Evolutionary conservation across 768 basidiomycete species (phyloP).

Genomic region (Hygrophorus russula): DNA sequence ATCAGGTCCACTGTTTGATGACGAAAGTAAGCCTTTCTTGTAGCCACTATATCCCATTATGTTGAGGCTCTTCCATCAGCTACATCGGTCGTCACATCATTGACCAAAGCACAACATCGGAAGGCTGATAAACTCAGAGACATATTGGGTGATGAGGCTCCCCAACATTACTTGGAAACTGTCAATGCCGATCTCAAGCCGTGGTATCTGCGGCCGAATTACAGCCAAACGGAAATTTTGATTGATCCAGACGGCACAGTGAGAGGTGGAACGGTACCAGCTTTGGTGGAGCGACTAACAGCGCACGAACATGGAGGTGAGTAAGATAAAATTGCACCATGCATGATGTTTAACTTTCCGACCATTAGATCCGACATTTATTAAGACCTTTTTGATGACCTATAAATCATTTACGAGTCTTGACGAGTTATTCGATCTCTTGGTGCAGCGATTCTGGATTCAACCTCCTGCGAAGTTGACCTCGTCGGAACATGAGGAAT

Average conservation of each 20-base stretch:
- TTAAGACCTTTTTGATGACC: slow-evolving; percentile 88
- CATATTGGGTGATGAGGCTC: slow-evolving; percentile 46
- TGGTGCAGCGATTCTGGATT: slow-evolving; percentile 73
- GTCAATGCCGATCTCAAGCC: slow-evolving; percentile 41
- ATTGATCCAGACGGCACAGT: slow-evolving; percentile 80
- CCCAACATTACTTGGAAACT: slow-evolving; percentile 27
- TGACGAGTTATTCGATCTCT: slow-evolving; percentile 71
- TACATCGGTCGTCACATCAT: slow-evolving; percentile 18
- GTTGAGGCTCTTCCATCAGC: slow-evolving; percentile 5
- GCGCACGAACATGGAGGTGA: slow-evolving; percentile 81
- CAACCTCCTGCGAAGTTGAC: slow-evolving; percentile 59
- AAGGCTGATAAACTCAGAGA: slow-evolving; percentile 45
- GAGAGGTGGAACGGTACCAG: slow-evolving; percentile 76
- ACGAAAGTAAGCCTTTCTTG: slow-evolving; percentile 24
- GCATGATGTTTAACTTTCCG: slow-evolving; percentile 1
- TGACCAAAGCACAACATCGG: slow-evolving; percentile 18
- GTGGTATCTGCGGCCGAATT: slow-evolving; percentile 81
- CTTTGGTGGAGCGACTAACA: slow-evolving; percentile 83
- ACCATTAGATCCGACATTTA: slow-evolving; percentile 60
- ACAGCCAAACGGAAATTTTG: slow-evolving; percentile 67
- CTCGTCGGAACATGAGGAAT: slow-evolving; percentile 55
- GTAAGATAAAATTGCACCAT: slow-evolving; percentile 5
- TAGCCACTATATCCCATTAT: neutral
- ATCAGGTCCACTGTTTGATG: slow-evolving; percentile 21
- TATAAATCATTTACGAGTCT: slow-evolving; percentile 89